These are phyloP conservation scores for Mesotaenium endlicherianum DNA, from an alignment of 139 green algal species.

Conservation along the genomic window DNA sequence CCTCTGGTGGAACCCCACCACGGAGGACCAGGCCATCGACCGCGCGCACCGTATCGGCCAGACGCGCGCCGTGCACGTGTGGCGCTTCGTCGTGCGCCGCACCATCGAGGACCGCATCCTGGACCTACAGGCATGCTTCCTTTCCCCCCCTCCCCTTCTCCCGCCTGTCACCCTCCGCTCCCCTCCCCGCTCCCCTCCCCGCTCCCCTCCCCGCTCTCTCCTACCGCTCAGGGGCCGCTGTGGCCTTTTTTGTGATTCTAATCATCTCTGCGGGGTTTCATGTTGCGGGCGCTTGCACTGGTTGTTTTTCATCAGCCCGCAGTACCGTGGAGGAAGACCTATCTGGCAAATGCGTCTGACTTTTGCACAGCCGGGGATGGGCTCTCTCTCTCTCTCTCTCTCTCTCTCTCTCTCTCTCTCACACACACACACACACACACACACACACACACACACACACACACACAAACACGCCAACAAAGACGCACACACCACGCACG, in stretches of 20 bases:
- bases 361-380: too few relatives aligned
- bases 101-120: slow-evolving; percentile 83
- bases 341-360: too few relatives aligned
- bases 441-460: too few relatives aligned
- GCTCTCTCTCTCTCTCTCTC: too few relatives aligned
- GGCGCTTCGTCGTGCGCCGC: slow-evolving; percentile 70
- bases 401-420: too few relatives aligned
- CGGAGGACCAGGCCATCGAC: slow-evolving; percentile 89
- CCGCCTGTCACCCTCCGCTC: background rate
- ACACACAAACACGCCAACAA: too few relatives aligned
- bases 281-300: background rate
- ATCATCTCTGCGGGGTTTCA: background rate
- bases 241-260: background rate
- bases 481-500: too few relatives aligned
- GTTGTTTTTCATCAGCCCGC: background rate
- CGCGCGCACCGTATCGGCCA: slow-evolving; percentile 83
- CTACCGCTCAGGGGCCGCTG: background rate
- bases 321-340: too few relatives aligned
- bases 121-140: slow-evolving; percentile 56
- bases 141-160: background rate
- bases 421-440: too few relatives aligned
- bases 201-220: background rate
- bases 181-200: background rate
- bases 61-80: slow-evolving; percentile 71
- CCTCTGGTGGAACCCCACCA: slow-evolving; percentile 83